Conservation (phyloP, 2,329 filamentous ascomycete species). For the Fusarium pseudograminearum region DNA sequence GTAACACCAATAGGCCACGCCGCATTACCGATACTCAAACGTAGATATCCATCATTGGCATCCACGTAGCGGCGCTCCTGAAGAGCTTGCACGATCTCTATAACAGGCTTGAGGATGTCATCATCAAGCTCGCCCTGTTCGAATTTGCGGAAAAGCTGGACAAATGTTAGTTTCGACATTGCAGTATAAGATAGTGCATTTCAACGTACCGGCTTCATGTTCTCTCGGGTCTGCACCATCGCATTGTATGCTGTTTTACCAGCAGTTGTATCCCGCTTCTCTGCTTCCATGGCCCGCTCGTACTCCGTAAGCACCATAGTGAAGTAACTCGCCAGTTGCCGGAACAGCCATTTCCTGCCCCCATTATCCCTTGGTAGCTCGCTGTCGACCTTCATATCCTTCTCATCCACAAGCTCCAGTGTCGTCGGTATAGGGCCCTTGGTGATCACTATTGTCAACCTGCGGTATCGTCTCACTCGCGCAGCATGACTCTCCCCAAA, state of each 20-base stretch:
- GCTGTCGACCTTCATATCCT: constrained; percentile 85
- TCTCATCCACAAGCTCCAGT: constrained; percentile 81
- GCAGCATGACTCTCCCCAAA: constrained; percentile 85
- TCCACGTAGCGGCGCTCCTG: constrained; percentile 94
- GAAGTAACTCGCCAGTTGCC: constrained; percentile 94
- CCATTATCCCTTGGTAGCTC: constrained; percentile 72
- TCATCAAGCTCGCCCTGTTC: constrained; percentile 85
- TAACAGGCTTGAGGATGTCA: constrained; percentile 81
- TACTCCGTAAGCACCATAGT: constrained; percentile 95
- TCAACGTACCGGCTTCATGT: constrained; percentile 77
- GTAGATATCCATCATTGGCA: constrained; percentile 94
- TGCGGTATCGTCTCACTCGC: constrained; percentile 77
- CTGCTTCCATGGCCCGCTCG: constrained; percentile 79
- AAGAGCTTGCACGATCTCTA: constrained; percentile 91
- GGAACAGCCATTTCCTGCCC: constrained; percentile 78
- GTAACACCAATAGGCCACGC: constrained; percentile 99
- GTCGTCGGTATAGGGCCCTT: constrained; percentile 89
- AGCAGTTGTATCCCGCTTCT: constrained; percentile 73
- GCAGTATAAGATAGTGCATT: not conserved
- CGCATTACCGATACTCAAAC: constrained; percentile 93
- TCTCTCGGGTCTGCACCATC: constrained; percentile 88
- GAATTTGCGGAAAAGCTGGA: constrained; percentile 85
- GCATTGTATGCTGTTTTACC: constrained; percentile 85
- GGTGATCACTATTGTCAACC: constrained; percentile 71
- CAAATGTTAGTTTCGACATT: constrained; percentile 8